These are phyloP conservation scores for Nothophaeocryptopus gaeumannii DNA, from an alignment of 2,329 filamentous ascomycete genomes.

Conservation along the genomic window DNA sequence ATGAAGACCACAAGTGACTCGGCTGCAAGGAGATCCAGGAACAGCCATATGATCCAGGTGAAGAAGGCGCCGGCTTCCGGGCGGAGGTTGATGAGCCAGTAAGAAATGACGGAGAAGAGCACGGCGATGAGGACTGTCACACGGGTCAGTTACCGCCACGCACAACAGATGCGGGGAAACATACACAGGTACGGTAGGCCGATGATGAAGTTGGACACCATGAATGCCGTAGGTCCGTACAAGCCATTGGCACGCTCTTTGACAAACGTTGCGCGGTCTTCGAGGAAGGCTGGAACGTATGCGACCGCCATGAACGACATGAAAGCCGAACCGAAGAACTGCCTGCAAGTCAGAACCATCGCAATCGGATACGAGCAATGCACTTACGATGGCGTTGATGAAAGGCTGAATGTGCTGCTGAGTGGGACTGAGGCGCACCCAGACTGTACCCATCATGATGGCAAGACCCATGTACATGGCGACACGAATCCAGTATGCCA, in stretches of 20 bases:
- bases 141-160: constrained; percentile 20
- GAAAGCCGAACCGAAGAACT: constrained; percentile 52
- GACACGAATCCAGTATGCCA: constrained; percentile 75
- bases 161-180: neutral
- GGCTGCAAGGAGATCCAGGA: constrained; percentile 76
- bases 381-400: constrained; percentile 65
- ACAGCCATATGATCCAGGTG: constrained; percentile 77
- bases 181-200: constrained; percentile 71
- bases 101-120: constrained; percentile 70
- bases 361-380: neutral
- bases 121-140: constrained; percentile 63
- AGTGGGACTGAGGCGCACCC: constrained; percentile 64
- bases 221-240: constrained; percentile 70
- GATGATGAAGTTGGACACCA: constrained; percentile 77
- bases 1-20: constrained; percentile 79
- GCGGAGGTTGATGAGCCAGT: constrained; percentile 75
- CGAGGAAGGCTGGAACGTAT: constrained; percentile 79
- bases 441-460: constrained; percentile 83
- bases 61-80: constrained; percentile 66
- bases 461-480: constrained; percentile 76
- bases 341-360: constrained; percentile 4
- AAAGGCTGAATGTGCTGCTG: constrained; percentile 74
- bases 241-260: constrained; percentile 81
- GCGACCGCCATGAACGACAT: constrained; percentile 62
- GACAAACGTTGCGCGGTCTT: constrained; percentile 68